phyloP scores from a whole-genome alignment of 257 asterid species.

The Asclepias syriaca region DNA sequence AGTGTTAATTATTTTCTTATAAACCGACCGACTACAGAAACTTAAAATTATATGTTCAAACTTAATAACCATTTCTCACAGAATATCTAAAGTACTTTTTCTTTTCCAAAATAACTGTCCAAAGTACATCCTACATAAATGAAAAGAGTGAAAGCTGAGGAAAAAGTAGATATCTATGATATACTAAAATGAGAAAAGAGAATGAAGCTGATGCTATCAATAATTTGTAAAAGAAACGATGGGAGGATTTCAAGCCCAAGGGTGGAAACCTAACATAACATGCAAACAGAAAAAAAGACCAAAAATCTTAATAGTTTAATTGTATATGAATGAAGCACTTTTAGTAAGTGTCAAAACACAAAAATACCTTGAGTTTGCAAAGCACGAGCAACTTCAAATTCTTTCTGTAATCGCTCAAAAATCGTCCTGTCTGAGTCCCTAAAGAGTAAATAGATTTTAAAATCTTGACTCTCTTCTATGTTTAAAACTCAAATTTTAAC shows the following conservation, averaged over 20 bases:
- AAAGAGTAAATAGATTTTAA: slow-evolving; percentile 23
- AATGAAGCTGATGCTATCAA: background rate
- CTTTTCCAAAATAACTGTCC: too few species aligned
- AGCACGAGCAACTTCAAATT: slow-evolving; percentile 82
- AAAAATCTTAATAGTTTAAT: background rate
- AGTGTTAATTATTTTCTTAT: too few species aligned
- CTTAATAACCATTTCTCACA: too few species aligned
- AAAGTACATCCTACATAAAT: background rate
- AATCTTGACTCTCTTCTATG: slow-evolving; percentile 1
- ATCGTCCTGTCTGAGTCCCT: slow-evolving; percentile 95
- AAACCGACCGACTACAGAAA: too few species aligned
- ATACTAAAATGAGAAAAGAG: background rate
- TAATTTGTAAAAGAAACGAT: background rate
- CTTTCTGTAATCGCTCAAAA: slow-evolving; percentile 84
- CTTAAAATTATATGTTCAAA: too few species aligned
- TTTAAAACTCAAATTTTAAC: background rate
- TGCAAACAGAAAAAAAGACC: background rate
- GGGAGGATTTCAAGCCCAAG: background rate
- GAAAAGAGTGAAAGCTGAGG: background rate
- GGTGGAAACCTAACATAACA: background rate
- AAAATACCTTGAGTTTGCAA: slow-evolving; percentile 85
- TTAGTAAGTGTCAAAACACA: background rate
- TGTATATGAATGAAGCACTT: background rate
- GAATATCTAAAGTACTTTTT: too few species aligned
- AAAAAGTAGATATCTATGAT: background rate